phyloP scores from a whole-genome alignment of 768 basidiomycete genomes.

The Chalciporus pseudorubinellus region DNA sequence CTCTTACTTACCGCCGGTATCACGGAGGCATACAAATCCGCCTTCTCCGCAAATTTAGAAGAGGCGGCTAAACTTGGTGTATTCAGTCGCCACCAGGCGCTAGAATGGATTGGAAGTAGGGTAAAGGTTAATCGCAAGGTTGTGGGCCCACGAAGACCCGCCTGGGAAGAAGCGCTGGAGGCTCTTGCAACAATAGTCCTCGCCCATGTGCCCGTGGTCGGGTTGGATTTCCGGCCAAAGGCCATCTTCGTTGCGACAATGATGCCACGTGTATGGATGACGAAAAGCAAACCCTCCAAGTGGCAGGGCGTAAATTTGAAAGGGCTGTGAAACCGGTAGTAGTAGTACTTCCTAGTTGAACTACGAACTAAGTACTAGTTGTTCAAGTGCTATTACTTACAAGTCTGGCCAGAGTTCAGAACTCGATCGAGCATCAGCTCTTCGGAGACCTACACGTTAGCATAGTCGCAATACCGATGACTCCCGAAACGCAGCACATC shows the following conservation, averaged over 20 bases:
- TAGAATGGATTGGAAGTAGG: conserved; percentile 92
- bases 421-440: no score
- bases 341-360: no score
- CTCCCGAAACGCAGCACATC: no score
- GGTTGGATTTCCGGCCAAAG: conserved; percentile 88
- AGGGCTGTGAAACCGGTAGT: no score
- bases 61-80: conserved; percentile 90
- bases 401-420: no score
- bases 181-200: conserved; percentile 97
- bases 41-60: conserved; percentile 90
- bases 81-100: conserved; percentile 89
- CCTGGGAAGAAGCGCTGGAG: conserved; percentile 94
- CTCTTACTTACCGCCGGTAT: conserved; percentile 90
- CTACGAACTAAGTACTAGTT: no score
- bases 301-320: no score
- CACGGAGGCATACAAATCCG: conserved; percentile 80
- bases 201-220: conserved; percentile 90
- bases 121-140: conserved; percentile 85
- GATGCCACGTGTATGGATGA: conserved; percentile 97
- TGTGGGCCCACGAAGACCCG: conserved; percentile 77
- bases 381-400: no score
- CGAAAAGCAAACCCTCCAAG: no score
- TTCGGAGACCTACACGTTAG: no score
- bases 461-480: no score
- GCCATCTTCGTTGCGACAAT: conserved; percentile 97